Evolutionary conservation across 371 early-diverging fungal species (phyloP), one percentile per base, ranked within the genome.

Genomic region (Mucor saturninus): DNA sequence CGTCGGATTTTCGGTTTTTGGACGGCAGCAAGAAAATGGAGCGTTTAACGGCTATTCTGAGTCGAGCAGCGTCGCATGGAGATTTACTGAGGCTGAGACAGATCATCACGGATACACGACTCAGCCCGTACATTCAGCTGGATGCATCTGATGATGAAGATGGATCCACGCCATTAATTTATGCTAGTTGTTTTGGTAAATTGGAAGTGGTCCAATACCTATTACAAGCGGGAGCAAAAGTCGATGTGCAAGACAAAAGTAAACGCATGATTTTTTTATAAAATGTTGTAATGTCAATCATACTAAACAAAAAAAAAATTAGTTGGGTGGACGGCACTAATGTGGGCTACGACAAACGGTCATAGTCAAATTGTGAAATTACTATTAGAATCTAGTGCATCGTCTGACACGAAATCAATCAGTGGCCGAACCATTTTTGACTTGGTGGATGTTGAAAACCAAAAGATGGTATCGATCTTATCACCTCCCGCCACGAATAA

Each of bases 261-360:
- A 84, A 74, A 79, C 66, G 11, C 3, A 29, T 15, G 14, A 4
- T 15, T 1, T 15, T 15, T 31, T 31, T 31, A 43, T 56, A 45
- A 30, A 11, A 43, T 45, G 29, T 31, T 32, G 35, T 32, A 1
- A 32, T 21, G 21, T 21, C 21, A 21, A 21, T 21, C 21, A 21
- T 21, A 21, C 21, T 21, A 21, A 21, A 21, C 21, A 21, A 21
- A 21, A 21, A 21, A 21, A 21, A 21, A 21, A 21, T 21, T 57
- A 88, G 92, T 86, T 57, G 97, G 97, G 8, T 97, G 97, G 97
- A 93, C 96, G 5, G 88, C 95, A 30, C 14, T 50, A 3, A 89
- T 95, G 84, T 97, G 98, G 98, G 96, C 98, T 0, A 90, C 90
- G 42, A 89, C 90, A 51, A 96, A 93, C 77, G 89, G 89, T 57